A percentile compares a stretch with the other conserved stretches of the same genome.
These are phyloP conservation scores for Thermothielavioides terrestris DNA, from an alignment of 495 filamentous ascomycete genomes.

Conservation along the genomic window DNA sequence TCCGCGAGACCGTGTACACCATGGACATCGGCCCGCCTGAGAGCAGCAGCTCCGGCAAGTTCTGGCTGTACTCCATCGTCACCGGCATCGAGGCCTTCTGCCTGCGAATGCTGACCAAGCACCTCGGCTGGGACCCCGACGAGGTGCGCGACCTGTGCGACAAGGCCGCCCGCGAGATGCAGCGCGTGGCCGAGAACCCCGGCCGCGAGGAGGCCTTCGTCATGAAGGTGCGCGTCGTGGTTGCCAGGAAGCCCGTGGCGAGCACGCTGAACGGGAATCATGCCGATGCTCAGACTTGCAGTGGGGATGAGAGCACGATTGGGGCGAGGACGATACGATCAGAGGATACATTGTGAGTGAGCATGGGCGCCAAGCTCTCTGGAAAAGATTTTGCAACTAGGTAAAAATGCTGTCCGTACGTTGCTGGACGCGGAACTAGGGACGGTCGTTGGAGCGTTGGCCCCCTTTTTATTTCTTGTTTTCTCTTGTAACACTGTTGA, in stretches of 20 bases:
- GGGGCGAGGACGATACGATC: slow-evolving; percentile 13
- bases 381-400: too few species aligned
- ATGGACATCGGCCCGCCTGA: slow-evolving; percentile 51
- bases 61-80: slow-evolving; percentile 55
- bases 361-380: too few species aligned
- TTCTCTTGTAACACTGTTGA: slow-evolving; percentile 5
- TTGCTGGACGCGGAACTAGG: too few species aligned
- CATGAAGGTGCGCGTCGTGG: slow-evolving; percentile 44
- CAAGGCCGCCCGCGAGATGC: slow-evolving; percentile 44
- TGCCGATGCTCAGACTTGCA: slow-evolving; percentile 14
- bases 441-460: too few species aligned
- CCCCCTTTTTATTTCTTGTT: neutral
- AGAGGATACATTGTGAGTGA: slow-evolving; percentile 13
- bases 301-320: slow-evolving; percentile 28
- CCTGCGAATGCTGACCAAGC: slow-evolving; percentile 52
- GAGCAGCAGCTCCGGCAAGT: slow-evolving; percentile 51
- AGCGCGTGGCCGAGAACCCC: slow-evolving; percentile 37
- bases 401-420: too few species aligned
- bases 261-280: slow-evolving; percentile 19
- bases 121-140: slow-evolving; percentile 47
- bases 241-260: slow-evolving; percentile 46
- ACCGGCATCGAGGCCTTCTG: slow-evolving; percentile 57
- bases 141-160: slow-evolving; percentile 49
- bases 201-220: slow-evolving; percentile 33
- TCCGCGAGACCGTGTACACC: slow-evolving; percentile 44